phyloP scores from a whole-genome alignment of 2,329 filamentous ascomycete genomes.

The Chrysosporium queenslandicum region DNA sequence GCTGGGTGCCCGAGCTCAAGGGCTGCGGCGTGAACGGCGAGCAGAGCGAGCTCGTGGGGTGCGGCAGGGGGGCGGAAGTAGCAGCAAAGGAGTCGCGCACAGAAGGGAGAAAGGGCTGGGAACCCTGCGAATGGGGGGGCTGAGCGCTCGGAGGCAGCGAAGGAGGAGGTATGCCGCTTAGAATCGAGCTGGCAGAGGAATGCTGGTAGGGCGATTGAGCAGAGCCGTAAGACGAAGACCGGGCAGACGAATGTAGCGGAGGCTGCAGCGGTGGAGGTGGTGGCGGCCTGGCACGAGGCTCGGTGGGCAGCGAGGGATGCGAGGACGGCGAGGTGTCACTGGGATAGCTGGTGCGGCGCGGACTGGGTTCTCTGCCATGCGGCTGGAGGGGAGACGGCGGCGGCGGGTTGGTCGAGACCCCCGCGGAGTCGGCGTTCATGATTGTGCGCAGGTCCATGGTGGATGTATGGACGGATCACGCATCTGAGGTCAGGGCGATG shows the following conservation, averaged over 20 bases:
- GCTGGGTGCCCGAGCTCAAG: slow-evolving; percentile 27
- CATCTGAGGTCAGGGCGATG: neutral
- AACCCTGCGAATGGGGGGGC: slow-evolving; percentile 18
- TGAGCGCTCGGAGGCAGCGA: slow-evolving; percentile 20
- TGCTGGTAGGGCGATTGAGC: slow-evolving; percentile 35
- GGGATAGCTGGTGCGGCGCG: slow-evolving; percentile 8
- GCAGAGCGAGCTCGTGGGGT: slow-evolving; percentile 24
- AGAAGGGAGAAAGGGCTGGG: slow-evolving; percentile 15
- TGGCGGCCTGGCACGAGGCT: slow-evolving; percentile 20
- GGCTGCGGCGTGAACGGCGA: slow-evolving; percentile 34
- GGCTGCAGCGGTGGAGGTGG: slow-evolving; percentile 39
- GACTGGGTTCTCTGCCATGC: neutral
- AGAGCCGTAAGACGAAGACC: slow-evolving; percentile 31
- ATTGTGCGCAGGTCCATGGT: slow-evolving; percentile 45
- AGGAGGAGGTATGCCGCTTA: slow-evolving; percentile 24
- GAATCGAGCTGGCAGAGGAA: slow-evolving; percentile 24
- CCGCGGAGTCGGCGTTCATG: slow-evolving; percentile 39
- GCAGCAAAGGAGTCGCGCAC: slow-evolving; percentile 30
- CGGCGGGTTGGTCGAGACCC: slow-evolving; percentile 18
- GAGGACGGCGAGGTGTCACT: neutral
- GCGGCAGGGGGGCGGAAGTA: slow-evolving; percentile 17
- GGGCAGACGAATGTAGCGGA: slow-evolving; percentile 37
- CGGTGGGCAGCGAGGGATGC: slow-evolving; percentile 2
- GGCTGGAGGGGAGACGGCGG: slow-evolving; percentile 5
- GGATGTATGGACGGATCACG: slow-evolving; percentile 17